Percentiles rank a stretch among this genome's conserved stretches.
These are phyloP conservation scores for Zelopaecilomyces penicillatus DNA, from an alignment of 2,329 filamentous ascomycete species.

Conservation along the genomic window DNA sequence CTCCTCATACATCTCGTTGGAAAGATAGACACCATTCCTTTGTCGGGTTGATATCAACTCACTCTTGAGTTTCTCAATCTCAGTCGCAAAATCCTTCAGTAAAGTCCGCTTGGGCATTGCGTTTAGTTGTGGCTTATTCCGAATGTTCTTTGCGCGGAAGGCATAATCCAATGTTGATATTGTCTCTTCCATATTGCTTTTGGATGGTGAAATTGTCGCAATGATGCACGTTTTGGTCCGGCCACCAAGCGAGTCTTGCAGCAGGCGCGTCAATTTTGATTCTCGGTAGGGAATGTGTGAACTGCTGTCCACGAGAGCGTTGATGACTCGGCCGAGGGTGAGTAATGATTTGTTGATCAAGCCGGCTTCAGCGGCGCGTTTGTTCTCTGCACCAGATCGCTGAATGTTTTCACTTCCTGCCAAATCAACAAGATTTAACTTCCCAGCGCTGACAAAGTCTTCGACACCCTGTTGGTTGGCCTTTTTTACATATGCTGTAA, in stretches of 20 bases:
- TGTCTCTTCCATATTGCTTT: constrained; percentile 93
- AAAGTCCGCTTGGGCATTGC: constrained; percentile 90
- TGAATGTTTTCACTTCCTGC: constrained; percentile 98
- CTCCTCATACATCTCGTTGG: constrained; percentile 81
- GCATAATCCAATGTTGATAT: constrained; percentile 98
- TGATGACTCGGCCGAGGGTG: constrained; percentile 92
- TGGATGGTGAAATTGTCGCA: constrained; percentile 88
- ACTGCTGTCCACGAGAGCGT: constrained; percentile 84
- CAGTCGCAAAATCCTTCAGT: constrained; percentile 77
- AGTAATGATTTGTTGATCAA: constrained; percentile 97
- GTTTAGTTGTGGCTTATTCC: constrained; percentile 95
- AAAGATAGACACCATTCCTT: constrained; percentile 89
- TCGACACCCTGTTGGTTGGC: constrained; percentile 74
- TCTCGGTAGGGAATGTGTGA: constrained; percentile 87
- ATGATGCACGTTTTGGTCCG: constrained; percentile 98
- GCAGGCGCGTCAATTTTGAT: constrained; percentile 86
- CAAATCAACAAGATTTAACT: constrained; percentile 92
- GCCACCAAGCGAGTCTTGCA: constrained; percentile 94
- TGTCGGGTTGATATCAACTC: constrained; percentile 89
- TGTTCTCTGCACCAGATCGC: constrained; percentile 94
- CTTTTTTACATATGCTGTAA: constrained; percentile 84
- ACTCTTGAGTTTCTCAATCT: constrained; percentile 91
- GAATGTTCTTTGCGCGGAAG: constrained; percentile 96
- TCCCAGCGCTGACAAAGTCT: constrained; percentile 83
- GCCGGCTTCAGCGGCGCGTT: constrained; percentile 88